Evolutionary conservation across 495 filamentous ascomycete species (phyloP).

Genomic region (Aspergillus carlsbadensis): DNA sequence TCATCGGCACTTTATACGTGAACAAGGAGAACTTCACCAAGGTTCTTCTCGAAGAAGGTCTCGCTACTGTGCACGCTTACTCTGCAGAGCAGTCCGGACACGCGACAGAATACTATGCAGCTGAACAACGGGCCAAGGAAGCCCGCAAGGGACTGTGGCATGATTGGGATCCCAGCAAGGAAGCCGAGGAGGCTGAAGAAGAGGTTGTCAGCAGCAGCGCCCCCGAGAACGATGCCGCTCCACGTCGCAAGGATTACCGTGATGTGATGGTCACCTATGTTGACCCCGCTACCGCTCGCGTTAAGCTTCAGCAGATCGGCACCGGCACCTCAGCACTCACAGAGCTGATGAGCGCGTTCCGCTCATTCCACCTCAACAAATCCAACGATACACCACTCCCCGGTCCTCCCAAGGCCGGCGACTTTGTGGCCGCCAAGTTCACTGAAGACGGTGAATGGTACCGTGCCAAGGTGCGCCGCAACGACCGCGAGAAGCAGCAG

Average conservation of each 20-base stretch:
- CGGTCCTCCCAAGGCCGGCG: conserved; percentile 83
- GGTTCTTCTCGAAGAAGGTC: conserved; percentile 86
- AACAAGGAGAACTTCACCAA: conserved; percentile 97
- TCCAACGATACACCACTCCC: conserved; percentile 69
- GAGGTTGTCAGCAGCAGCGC: conserved; percentile 45
- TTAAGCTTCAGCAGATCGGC: conserved; percentile 89
- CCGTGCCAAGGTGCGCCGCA: conserved; percentile 83
- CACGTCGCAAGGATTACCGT: conserved; percentile 80
- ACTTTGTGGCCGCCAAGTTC: conserved; percentile 87
- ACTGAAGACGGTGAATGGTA: conserved; percentile 89
- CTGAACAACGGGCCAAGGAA: conserved; percentile 85
- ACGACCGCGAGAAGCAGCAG: conserved; percentile 84
- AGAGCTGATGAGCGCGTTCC: conserved; percentile 84
- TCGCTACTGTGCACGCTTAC: conserved; percentile 88
- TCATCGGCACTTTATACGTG: conserved; percentile 92
- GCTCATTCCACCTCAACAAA: conserved; percentile 75
- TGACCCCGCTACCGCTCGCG: conserved; percentile 63
- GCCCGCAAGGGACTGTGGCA: conserved; percentile 86
- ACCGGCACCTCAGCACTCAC: conserved; percentile 78
- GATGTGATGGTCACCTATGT: conserved; percentile 90
- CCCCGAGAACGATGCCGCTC: conserved; percentile 47
- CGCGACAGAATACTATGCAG: conserved; percentile 79
- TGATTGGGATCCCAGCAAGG: conserved; percentile 86
- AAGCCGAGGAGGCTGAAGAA: conserved; percentile 54
- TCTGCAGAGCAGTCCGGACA: conserved; percentile 95